Evolutionary conservation across 2,329 filamentous ascomycete genomes (phyloP), one percentile per base, ranked within the genome.

Genomic region (Penicillium italicum): DNA sequence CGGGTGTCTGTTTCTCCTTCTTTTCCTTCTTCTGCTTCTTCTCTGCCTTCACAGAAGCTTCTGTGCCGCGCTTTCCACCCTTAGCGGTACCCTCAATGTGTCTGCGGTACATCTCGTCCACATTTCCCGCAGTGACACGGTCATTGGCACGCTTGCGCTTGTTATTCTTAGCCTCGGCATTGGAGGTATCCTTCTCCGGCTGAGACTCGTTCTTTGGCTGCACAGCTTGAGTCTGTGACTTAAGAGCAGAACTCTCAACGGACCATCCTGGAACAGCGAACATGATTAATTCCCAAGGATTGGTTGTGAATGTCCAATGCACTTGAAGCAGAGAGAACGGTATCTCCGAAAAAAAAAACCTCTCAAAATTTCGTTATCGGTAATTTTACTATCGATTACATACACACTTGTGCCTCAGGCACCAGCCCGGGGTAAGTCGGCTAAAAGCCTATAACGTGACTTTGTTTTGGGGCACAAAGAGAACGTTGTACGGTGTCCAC

Each of bases 211-310:
- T 88, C 24, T 85, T 75, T 71, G 84, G 82, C 55, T 88, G 81
- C 48, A 88, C 83, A 18, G 70, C 68, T 58, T 81, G 77, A 18
- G 78, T 82, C 74, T 96, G 90, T 30, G 84, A 75, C 74, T 90
- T 91, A 61, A 95, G 83, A 50, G 77, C 78, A 62, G 85, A 83
- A 59, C 87, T 82, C 53, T 90, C 85, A 34, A 97, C 81, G 37
- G 90, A 90, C 92, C 93, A 97, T 64, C 94, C 94, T 68, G 90
- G 89, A 30, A 97, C 92, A 10, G 91, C 87, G 74, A 97, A 97
- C 93, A 97, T 74, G 58, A 33, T 64, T 54, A 48, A 26, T 43
- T 18, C n/a, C 12, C 9, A n/a, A 44, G n/a, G 28, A 31, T 41
- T 20, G 33, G 38, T 22, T 31, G n/a, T 40, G 20, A 38, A n/a